Evolutionary conservation across 441 rosid species (phyloP), one percentile per base, ranked within the genome.

Genomic region (Populus hybrid): DNA sequence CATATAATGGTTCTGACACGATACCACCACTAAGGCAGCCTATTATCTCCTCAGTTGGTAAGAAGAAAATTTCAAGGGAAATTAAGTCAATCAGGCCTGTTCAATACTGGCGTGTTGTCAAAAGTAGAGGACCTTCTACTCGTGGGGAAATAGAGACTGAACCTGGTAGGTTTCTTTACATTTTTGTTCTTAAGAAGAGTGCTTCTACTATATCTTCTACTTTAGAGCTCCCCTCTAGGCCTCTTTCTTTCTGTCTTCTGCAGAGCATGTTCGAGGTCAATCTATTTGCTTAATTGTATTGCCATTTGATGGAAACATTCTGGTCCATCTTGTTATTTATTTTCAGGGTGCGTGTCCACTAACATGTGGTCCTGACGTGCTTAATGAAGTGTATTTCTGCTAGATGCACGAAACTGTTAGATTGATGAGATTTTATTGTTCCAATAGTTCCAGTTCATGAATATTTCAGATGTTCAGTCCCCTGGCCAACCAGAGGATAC

Each of bases 141-240:
- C 4, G 67, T 72, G 79, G 50, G 71, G 82, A 73, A 36, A 14
- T 63, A 24, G 75, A 70, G 69, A 7, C 19, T 0, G 67, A 81
- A 81, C 53, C 77, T 35, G 86, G 86, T 81, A 79, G 26, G 24
- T 11, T 30, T 64, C n/a, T 53, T 38, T 14, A 32, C 34, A n/a
- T 63, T 9, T 9, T 35, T 40, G 35, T 67, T 4, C 6, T 40
- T 66, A 3, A 57, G 14, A 57, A 35, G 63, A 46, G 12, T 63
- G 26, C 2, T 59, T 59, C 0, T 71, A 4, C 14, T 46, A 28
- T 6, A 61, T 72, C 30, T 46, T 3, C 19, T 6, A 1, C 21
- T 24, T 24, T 30, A 21, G 65, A 26, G 24, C 23, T 53, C 30
- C 11, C 26, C 14, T 0, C 18, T 6, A 5, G 6, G 2, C 10